A percentile compares a stretch with the other conserved stretches of the same genome.
phyloP scores from a whole-genome alignment of 306 rosid genomes.

The Carpinus viminea region DNA sequence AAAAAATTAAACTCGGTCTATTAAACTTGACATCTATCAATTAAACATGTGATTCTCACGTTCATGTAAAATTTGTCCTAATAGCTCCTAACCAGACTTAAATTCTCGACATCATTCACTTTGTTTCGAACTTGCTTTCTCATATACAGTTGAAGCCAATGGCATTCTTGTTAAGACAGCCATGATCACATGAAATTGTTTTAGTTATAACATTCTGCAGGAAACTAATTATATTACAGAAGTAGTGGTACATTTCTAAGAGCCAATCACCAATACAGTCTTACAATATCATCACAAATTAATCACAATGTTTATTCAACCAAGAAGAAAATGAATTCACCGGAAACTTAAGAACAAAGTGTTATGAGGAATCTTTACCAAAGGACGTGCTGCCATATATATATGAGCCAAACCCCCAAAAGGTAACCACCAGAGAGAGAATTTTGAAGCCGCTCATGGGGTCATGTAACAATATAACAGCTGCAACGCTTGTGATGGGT shows the following conservation, averaged over 20 bases:
- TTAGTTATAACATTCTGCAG: neutral
- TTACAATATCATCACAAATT: neutral
- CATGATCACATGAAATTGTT: neutral
- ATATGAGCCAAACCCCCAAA: constrained; percentile 57
- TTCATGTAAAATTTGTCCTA: neutral
- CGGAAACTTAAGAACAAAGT: neutral
- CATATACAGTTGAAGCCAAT: neutral
- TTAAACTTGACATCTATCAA: neutral
- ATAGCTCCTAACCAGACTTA: neutral
- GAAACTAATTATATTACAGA: neutral
- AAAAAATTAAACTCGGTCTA: too few relatives aligned
- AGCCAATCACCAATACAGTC: neutral
- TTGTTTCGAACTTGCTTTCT: neutral
- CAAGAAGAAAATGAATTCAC: neutral
- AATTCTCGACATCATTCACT: neutral
- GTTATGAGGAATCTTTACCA: constrained; percentile 22
- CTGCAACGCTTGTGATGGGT: constrained; percentile 85
- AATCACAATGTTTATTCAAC: neutral
- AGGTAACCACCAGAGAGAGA: constrained; percentile 63
- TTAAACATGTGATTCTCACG: neutral
- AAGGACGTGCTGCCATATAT: constrained; percentile 66
- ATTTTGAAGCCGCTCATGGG: constrained; percentile 82
- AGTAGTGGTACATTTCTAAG: neutral
- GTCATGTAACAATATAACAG: constrained; percentile 74
- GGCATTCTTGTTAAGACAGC: neutral